Conservation (phyloP, 192 early-diverging fungal genomes). For the Phycomyces nitens region DNA sequence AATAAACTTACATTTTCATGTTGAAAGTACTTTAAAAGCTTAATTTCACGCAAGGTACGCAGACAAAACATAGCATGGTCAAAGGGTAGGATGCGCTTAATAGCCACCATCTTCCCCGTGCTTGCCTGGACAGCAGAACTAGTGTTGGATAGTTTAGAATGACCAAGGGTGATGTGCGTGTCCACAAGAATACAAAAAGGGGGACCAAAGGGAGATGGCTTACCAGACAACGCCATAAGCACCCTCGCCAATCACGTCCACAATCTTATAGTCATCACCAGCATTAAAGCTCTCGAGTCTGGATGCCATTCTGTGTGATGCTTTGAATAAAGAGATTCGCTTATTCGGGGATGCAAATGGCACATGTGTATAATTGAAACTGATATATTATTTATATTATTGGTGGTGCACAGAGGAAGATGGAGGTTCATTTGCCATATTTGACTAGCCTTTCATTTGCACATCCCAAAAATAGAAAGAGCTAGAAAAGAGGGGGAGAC, state of each 20-base stretch:
- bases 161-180: not conserved
- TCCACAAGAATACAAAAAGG: not conserved
- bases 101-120: conserved; percentile 82
- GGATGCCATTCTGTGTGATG: conserved; percentile 15
- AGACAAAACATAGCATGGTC: conserved; percentile 83
- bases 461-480: too few species aligned
- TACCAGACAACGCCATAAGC: conserved; percentile 95
- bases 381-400: too few species aligned
- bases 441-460: too few species aligned
- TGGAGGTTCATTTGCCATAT: too few species aligned
- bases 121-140: conserved; percentile 81
- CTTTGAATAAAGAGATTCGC: too few species aligned
- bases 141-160: conserved; percentile 25
- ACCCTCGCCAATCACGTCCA: conserved; percentile 86
- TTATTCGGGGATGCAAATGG: too few species aligned
- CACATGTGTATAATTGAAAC: too few species aligned
- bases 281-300: conserved; percentile 65
- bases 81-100: conserved; percentile 88
- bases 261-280: conserved; percentile 79
- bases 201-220: conserved; percentile 16
- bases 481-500: too few species aligned
- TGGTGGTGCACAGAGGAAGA: too few species aligned
- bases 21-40: conserved; percentile 79
- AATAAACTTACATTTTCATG: conserved; percentile 68
- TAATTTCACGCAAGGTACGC: conserved; percentile 79